phyloP scores from a whole-genome alignment of 2,329 filamentous ascomycete genomes.

The Xylariales sp. region DNA sequence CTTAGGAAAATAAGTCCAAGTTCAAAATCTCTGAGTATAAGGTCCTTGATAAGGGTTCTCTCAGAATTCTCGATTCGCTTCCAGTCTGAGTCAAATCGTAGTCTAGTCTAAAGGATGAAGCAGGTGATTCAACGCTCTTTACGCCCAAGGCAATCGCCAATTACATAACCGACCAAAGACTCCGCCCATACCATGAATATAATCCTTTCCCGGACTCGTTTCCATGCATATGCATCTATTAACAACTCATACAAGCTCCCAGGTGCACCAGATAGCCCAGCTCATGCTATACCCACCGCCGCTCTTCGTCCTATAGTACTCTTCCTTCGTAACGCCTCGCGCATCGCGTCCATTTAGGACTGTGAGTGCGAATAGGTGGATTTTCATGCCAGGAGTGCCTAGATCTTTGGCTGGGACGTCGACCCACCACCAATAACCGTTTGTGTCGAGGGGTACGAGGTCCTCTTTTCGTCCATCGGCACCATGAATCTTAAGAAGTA shows the following conservation, averaged over 20 bases:
- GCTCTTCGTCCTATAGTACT: constrained; percentile 57
- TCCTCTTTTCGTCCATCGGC: constrained; percentile 75
- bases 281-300: constrained; percentile 58
- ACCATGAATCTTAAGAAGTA: constrained; percentile 75
- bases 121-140: constrained; percentile 2
- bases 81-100: background rate
- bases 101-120: constrained; percentile 7
- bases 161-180: background rate
- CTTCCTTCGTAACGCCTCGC: constrained; percentile 61
- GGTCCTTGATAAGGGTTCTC: background rate
- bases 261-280: constrained; percentile 59
- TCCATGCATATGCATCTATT: background rate
- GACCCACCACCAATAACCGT: constrained; percentile 83
- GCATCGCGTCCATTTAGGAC: constrained; percentile 59
- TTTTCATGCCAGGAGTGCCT: constrained; percentile 74
- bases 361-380: constrained; percentile 72
- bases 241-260: constrained; percentile 60
- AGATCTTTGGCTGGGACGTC: constrained; percentile 76
- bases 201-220: background rate
- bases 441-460: constrained; percentile 77
- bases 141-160: background rate
- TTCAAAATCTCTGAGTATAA: background rate
- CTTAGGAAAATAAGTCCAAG: background rate
- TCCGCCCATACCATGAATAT: background rate
- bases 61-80: background rate